A percentile compares a stretch with the other conserved stretches of the same genome.
Evolutionary conservation across 495 filamentous ascomycete genomes (phyloP).

Genomic region (Daldinia decipiens): DNA sequence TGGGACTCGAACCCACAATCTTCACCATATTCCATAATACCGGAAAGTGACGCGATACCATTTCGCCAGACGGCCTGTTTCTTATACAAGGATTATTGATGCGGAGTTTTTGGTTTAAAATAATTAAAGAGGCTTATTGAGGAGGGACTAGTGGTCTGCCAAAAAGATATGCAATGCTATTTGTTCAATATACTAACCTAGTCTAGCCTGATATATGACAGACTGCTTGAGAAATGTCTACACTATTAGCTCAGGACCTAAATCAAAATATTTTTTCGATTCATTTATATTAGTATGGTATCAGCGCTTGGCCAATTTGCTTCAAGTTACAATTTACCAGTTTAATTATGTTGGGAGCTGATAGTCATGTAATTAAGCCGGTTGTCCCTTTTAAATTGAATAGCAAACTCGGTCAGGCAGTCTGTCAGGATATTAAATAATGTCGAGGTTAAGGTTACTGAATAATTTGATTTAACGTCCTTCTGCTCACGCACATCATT

Average conservation of each 20-base stretch:
- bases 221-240: too few species aligned
- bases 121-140: neutral
- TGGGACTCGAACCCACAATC: conserved; percentile 9
- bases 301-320: too few species aligned
- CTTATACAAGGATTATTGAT: neutral
- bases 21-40: conserved; percentile 3
- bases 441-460: too few species aligned
- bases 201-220: neutral
- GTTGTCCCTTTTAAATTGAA: neutral
- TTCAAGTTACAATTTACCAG: neutral
- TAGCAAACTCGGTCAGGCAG: neutral
- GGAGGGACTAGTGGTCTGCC: neutral
- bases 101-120: neutral
- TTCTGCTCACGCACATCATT: too few species aligned
- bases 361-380: neutral
- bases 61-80: conserved; percentile 4
- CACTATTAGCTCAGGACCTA: too few species aligned
- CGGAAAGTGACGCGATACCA: conserved; percentile 9
- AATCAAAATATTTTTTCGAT: neutral
- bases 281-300: neutral
- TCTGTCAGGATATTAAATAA: too few species aligned
- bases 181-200: neutral
- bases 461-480: too few species aligned
- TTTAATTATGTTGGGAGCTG: neutral
- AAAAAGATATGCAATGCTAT: neutral